These are phyloP conservation scores for Clarireedia homoeocarpa DNA, from an alignment of 2,329 filamentous ascomycete species.

Conservation along the genomic window DNA sequence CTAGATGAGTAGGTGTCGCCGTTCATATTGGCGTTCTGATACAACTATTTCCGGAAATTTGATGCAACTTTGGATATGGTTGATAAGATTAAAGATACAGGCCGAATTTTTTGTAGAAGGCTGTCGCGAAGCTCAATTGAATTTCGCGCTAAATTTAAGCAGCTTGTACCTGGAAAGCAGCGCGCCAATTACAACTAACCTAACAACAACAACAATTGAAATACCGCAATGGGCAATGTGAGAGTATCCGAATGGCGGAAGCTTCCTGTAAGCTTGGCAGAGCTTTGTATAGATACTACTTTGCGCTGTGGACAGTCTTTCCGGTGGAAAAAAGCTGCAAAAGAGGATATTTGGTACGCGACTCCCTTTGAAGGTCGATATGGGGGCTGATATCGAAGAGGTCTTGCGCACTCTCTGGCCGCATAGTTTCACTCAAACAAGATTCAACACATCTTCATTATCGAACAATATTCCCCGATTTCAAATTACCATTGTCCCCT, in stretches of 20 bases:
- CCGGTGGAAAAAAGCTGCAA: constrained; percentile 77
- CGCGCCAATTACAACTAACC: neutral
- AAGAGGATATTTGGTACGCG: constrained; percentile 74
- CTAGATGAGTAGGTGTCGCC: constrained; percentile 74
- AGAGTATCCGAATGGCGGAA: constrained; percentile 75
- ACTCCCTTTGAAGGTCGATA: constrained; percentile 4
- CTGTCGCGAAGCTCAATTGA: constrained; percentile 11
- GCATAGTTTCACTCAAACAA: constrained; percentile 78
- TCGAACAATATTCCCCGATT: constrained; percentile 53
- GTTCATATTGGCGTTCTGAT: constrained; percentile 56
- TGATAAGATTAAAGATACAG: neutral
- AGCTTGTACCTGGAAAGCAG: neutral
- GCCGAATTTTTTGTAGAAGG: constrained; percentile 10
- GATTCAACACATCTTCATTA: constrained; percentile 75
- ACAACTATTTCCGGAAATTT: neutral
- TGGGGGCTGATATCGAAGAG: constrained; percentile 33
- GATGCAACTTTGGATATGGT: constrained; percentile 1
- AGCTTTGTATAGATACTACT: constrained; percentile 91
- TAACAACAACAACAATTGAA: neutral
- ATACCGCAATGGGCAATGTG: constrained; percentile 22
- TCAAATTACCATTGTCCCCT: constrained; percentile 28
- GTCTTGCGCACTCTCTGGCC: constrained; percentile 78
- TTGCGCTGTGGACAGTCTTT: constrained; percentile 95
- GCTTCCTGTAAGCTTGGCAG: constrained; percentile 71
- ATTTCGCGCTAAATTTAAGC: constrained; percentile 10